Evolutionary conservation across 139 green algal species (phyloP).

Genomic region (Chlorella sp.): DNA sequence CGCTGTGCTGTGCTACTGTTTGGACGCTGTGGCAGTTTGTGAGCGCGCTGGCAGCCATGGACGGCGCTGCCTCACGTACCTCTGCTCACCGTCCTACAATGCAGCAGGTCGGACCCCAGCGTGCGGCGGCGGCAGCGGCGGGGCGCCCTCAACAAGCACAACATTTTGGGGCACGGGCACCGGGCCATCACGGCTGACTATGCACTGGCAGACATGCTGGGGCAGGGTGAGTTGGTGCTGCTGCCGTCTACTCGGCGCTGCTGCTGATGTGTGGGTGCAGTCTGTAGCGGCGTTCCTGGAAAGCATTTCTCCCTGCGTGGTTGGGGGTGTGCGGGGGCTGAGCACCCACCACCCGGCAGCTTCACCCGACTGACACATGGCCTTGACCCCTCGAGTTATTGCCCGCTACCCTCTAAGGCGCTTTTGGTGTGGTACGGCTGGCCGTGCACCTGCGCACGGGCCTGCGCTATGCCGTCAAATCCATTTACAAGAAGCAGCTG

Average conservation of each 20-base stretch:
- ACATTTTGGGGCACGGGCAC: slow-evolving; percentile 43
- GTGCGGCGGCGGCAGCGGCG: not conserved
- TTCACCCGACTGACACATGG: too few species aligned
- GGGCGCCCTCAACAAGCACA: not conserved
- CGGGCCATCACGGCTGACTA: slow-evolving; percentile 29
- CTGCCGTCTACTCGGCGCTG: not conserved
- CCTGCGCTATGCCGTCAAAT: slow-evolving; percentile 42
- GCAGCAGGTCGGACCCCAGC: not conserved
- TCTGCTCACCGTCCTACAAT: not conserved
- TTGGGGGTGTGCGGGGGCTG: not conserved
- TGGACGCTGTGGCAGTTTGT: not conserved
- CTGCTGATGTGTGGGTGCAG: not conserved
- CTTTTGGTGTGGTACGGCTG: slow-evolving; percentile 48
- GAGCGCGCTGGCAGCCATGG: not conserved
- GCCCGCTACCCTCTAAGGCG: not conserved
- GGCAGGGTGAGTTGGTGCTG: slow-evolving; percentile 9
- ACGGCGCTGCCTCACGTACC: not conserved
- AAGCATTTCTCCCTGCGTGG: not conserved
- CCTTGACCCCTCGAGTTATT: too few species aligned
- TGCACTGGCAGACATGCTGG: slow-evolving; percentile 37
- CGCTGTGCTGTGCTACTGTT: not conserved
- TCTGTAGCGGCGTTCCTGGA: too few species aligned
- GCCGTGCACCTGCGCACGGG: slow-evolving; percentile 32
- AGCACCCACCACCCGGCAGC: not conserved
- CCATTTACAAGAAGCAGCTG: slow-evolving; percentile 64